Evolutionary conservation across 257 asterid genomes (phyloP), one percentile per base, ranked within the genome.

Genomic region (Solanum peruvianum): DNA sequence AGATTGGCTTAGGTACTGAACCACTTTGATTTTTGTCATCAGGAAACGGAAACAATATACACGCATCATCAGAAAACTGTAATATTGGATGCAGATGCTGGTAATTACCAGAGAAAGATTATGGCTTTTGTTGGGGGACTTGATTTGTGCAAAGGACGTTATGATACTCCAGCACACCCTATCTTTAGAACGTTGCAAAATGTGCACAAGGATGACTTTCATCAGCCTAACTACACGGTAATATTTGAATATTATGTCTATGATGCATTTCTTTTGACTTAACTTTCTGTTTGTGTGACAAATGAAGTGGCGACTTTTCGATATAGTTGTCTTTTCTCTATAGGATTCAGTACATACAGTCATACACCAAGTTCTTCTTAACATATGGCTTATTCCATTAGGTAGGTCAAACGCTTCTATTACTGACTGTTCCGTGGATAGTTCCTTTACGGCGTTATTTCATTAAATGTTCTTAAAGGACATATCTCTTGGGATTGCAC

Each of bases 51-150:
- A 88, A 94, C 98, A 78, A 96, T 94, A 89, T 96, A 95, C 90
- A 96, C 99, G 71, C 98, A 96, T 89, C 99, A 96, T 90, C 99
- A 95, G 92, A 96, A 96, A 89, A 93, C 97, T 76, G 97, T 96
- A 84, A 93, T 95, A 42, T 95, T 95, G 64, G 99, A 96, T 89
- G 94, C 92, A 37, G 95, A 91, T 80, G 95, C 95, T 5, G 93
- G 92, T 47, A 83, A 93, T 16, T 85, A 67, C 72, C 91, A 90
- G 91, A 90, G 98, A 88, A 95, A 92, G 87, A 90, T 96, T 84
- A 47, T 91, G 84, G 97, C 98, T 75, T 96, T 95, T 87, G 91
- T 96, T 77, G 99, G 99, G 66, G 99, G 99, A 37, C 97, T 96
- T 88, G 99, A 96, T 89, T 91, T 96, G 41, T 93, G 98, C 93